phyloP scores from a whole-genome alignment of 2,329 filamentous ascomycete genomes.

The Colletotrichum spaethianum region DNA sequence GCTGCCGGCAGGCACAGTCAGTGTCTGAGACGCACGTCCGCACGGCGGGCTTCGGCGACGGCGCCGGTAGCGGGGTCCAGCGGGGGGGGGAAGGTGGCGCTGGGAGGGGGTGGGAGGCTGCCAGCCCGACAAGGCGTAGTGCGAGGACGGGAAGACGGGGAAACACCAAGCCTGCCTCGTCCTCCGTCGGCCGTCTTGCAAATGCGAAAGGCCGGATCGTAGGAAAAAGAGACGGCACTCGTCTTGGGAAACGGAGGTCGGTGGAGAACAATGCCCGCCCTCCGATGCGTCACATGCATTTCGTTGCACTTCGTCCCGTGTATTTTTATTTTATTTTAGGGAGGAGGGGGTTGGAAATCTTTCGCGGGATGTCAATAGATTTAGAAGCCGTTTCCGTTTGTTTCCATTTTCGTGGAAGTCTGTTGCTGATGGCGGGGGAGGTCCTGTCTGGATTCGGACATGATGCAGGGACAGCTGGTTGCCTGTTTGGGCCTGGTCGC shows the following conservation, averaged over 20 bases:
- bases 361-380: neutral
- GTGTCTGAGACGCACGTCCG: slow-evolving; percentile 17
- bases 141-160: no score
- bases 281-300: neutral
- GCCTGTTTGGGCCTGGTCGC: slow-evolving; percentile 32
- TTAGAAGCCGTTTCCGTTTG: neutral
- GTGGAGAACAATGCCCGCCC: neutral
- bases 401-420: slow-evolving; percentile 18
- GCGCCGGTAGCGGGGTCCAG: slow-evolving; percentile 4
- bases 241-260: neutral
- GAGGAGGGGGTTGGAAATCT: slow-evolving; percentile 21
- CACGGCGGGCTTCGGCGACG: slow-evolving; percentile 15
- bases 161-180: neutral
- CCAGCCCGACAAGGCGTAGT: neutral
- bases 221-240: neutral
- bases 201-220: neutral
- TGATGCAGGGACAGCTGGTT: slow-evolving; percentile 40
- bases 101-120: neutral
- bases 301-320: neutral
- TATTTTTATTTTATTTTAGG: neutral
- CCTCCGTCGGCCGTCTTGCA: neutral
- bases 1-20: neutral
- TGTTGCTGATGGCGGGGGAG: slow-evolving; percentile 18
- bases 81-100: slow-evolving; percentile 1
- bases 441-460: slow-evolving; percentile 31